Percentiles rank a stretch among this genome's conserved stretches.
Evolutionary conservation across 163 green algal species (phyloP).

Genomic region (Scenedesmus sp.): DNA sequence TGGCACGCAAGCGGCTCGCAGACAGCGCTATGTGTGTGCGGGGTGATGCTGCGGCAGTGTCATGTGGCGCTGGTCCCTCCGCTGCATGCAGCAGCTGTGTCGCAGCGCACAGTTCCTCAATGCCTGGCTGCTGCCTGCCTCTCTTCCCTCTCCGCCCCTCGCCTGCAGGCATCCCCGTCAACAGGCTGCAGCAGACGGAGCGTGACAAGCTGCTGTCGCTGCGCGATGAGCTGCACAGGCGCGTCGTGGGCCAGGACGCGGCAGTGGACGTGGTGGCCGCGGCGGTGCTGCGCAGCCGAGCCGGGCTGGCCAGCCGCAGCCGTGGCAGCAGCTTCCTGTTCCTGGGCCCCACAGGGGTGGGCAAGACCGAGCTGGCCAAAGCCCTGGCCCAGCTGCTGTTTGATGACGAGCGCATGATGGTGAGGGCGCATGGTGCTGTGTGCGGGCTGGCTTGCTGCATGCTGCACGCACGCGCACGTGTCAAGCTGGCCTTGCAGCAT

Average conservation of each 20-base stretch:
- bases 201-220: slow-evolving; percentile 94
- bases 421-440: slow-evolving; percentile 18
- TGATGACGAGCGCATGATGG: slow-evolving; percentile 85
- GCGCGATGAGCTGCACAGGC: slow-evolving; percentile 72
- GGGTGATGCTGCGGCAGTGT: too few relatives aligned
- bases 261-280: slow-evolving; percentile 84
- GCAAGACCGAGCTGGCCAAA: slow-evolving; percentile 97
- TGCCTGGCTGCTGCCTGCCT: neutral
- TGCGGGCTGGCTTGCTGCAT: too few relatives aligned
- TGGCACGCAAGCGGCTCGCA: too few relatives aligned
- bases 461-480: too few relatives aligned
- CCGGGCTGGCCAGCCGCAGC: slow-evolving; percentile 44
- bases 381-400: slow-evolving; percentile 90
- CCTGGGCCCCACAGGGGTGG: slow-evolving; percentile 93
- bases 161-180: slow-evolving; percentile 62
- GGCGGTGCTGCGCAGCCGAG: slow-evolving; percentile 68
- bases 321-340: slow-evolving; percentile 91
- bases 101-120: neutral
- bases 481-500: too few relatives aligned
- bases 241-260: slow-evolving; percentile 83
- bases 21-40: too few relatives aligned
- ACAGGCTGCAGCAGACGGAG: slow-evolving; percentile 86
- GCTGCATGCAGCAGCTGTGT: too few relatives aligned
- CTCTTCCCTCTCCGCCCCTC: neutral
- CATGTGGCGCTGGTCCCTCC: too few relatives aligned